Conservation (phyloP, 225 moss, liverwort and hornwort genomes). For the Bryum argenteum region DNA sequence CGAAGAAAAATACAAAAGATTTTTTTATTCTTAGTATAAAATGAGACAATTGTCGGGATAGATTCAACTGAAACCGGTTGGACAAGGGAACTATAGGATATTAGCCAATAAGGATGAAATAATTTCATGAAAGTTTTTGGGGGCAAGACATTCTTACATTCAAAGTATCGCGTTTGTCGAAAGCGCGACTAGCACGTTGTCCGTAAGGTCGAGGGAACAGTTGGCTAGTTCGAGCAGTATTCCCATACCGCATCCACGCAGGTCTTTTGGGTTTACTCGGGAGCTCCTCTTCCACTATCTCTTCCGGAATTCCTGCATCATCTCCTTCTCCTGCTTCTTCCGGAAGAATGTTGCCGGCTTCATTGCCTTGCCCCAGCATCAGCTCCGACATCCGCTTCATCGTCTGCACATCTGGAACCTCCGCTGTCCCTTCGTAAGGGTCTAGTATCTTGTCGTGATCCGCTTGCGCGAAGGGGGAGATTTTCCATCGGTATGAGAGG, state of each 20-base stretch:
- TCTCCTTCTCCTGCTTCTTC: background rate
- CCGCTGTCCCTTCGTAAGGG: background rate
- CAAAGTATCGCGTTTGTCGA: background rate
- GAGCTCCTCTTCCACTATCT: background rate
- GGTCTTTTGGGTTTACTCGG: background rate
- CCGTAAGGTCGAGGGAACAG: background rate
- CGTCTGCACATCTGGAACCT: constrained; percentile 40
- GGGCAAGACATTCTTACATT: no score
- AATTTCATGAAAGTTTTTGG: no score
- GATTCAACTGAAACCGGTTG: no score
- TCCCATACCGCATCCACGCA: background rate
- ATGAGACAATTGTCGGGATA: no score
- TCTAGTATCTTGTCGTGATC: constrained; percentile 38
- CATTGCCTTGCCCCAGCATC: constrained; percentile 8
- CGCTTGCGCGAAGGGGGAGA: constrained; percentile 41
- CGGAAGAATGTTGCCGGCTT: constrained; percentile 7
- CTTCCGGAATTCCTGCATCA: no score
- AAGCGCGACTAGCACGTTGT: background rate
- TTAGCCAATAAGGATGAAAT: no score
- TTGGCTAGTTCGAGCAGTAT: background rate
- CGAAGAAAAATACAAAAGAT: no score
- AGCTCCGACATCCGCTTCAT: constrained; percentile 40
- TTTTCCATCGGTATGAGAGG: constrained; percentile 47
- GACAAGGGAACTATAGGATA: no score
- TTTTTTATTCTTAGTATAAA: no score